Evolutionary conservation across 768 basidiomycete genomes (phyloP).

Genomic region (Amanita muscaria): DNA sequence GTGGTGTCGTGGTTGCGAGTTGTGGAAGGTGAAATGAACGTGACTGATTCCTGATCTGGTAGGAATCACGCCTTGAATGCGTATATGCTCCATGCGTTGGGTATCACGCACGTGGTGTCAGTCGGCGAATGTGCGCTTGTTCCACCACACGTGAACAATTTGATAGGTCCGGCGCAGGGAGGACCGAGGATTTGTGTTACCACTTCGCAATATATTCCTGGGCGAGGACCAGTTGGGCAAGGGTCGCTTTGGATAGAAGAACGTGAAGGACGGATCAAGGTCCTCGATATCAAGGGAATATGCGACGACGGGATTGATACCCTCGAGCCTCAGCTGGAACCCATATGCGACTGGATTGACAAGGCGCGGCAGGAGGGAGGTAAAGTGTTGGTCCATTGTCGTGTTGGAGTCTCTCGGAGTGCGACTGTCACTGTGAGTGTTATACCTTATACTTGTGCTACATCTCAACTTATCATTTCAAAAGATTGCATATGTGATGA

Average conservation of each 20-base stretch:
- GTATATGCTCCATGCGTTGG: slow-evolving; percentile 91
- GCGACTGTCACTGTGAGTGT: slow-evolving; percentile 80
- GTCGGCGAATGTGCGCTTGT: slow-evolving; percentile 92
- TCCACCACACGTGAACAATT: slow-evolving; percentile 39
- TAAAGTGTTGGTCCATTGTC: slow-evolving; percentile 89
- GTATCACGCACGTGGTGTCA: slow-evolving; percentile 94
- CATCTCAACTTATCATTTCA: neutral
- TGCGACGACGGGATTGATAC: slow-evolving; percentile 97
- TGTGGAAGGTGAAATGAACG: neutral
- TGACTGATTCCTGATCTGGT: slow-evolving; percentile 11
- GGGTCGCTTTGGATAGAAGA: slow-evolving; percentile 86
- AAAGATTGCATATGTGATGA: slow-evolving; percentile 96
- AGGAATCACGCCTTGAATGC: slow-evolving; percentile 93
- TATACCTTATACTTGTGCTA: slow-evolving; percentile 2
- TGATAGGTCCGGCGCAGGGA: slow-evolving; percentile 14
- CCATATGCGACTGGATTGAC: slow-evolving; percentile 92
- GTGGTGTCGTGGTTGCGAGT: slow-evolving; percentile 29
- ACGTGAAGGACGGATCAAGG: slow-evolving; percentile 81
- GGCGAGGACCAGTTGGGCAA: slow-evolving; percentile 42
- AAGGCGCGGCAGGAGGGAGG: slow-evolving; percentile 75
- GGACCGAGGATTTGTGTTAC: slow-evolving; percentile 15
- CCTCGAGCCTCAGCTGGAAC: slow-evolving; percentile 78
- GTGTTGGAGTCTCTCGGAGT: slow-evolving; percentile 96
- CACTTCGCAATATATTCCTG: slow-evolving; percentile 32
- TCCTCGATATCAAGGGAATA: slow-evolving; percentile 85